Base-by-base conservation (phyloP, 805 yeast species). In the Teunomyces aglyptinius region DNA sequence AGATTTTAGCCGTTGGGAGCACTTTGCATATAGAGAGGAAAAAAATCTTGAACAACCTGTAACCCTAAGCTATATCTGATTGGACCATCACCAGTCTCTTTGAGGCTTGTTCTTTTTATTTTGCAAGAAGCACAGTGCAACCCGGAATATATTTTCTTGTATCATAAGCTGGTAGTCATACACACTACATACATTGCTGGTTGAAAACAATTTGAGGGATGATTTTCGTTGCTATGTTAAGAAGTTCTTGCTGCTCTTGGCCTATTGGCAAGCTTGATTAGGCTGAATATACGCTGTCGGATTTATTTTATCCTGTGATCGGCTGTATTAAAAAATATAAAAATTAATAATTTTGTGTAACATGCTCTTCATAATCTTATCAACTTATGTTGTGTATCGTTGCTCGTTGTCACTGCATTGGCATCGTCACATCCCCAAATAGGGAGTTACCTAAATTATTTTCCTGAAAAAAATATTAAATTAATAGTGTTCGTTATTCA, bases 1-100 rank as follows among this genome's bases (percentile, higher is more conserved):
- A 36, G 39, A 36, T 34, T 34, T 34, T 18, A 18, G 38, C 38
- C 38, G 38, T 34, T 34, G 38, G 38, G 38, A 19, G 38, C 38
- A 34, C 38, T 34, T 34, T 19, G 33, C 33, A 31, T 31, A 31
- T 15, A 31, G 16, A 15, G 16, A 15, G 16, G 12, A 31, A 31
- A 31, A 13, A 29, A 31, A 31, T 31, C 15, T 31, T 13, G 16
- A 10, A 4, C 3, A 31, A n/a, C 11, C 16, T 31, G 16, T 31
- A 31, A 6, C 15, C 6, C 13, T 12, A 6, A 5, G 38, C 13
- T 20, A 8, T 5, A n/a, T 19, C n/a, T 12, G 38, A 34, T 34
- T 34, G 38, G 38, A 18, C 38, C 10, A 11, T 19, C 20, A 20
- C 11, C 15, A 10, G 39, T 19, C 28, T 22, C n/a, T 6, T 11